Evolutionary conservation across 768 basidiomycete genomes (phyloP), one percentile per base, ranked within the genome.

Genomic region (Suillus paluster): DNA sequence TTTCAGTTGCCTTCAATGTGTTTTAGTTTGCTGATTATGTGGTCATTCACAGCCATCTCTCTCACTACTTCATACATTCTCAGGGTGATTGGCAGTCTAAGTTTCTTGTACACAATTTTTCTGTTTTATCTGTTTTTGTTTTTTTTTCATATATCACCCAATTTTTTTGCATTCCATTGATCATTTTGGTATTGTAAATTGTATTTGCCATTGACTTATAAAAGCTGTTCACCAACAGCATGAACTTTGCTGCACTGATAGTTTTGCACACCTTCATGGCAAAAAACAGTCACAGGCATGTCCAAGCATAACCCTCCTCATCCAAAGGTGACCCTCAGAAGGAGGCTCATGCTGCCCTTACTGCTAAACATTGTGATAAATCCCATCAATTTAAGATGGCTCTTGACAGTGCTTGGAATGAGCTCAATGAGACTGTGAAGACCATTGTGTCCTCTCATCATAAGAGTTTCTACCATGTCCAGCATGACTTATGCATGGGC

Each of bases 381-480:
- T 36, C 23, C 23, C 17, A 9, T n/a, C 9, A 25, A 12, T 60
- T 64, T 33, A 56, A 39, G 27, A 8, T n/a, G 4, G 63, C 52
- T 55, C 53, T 64, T n/a, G 19, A 57, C 10, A 15, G 25, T 36
- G 52, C 63, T n/a, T 60, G 59, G 59, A 21, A 38, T 27, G 50
- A 46, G 7, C 59, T 64, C 3, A 34, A 64, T 11, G 59, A 56
- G 9, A 27, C 59, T 30, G 44, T 48, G 25, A 52, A 49, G 45
- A 52, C 30, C 11, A 57, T 64, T 7, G 54, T 27, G 4, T 15
- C 45, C 11, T 36, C 33, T 2, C 41, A 64, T 21, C 50, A 57
- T 44, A 64, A 64, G 44, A 64, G 63, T 36, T 30, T 64, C 1
- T 17, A 12, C 11, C 55, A n/a, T 6, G 30, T 64, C 38, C 58